Evolutionary conservation across 768 basidiomycete genomes (phyloP).

Genomic region (Mycena vulgaris): DNA sequence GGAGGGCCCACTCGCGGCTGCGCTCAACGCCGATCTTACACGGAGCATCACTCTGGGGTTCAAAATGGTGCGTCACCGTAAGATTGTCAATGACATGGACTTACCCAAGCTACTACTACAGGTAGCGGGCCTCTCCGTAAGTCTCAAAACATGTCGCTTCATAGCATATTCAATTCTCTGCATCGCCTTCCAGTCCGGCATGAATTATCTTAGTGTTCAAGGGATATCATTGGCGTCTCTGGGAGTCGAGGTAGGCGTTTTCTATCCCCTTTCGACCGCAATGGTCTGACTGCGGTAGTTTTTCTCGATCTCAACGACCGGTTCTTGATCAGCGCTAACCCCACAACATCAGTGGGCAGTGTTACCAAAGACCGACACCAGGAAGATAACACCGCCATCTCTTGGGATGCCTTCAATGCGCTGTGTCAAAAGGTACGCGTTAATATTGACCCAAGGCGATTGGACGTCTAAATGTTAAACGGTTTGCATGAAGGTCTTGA

Average conservation of each 20-base stretch:
- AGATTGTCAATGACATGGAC: not conserved
- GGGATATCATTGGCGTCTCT: not conserved
- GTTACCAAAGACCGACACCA: not conserved
- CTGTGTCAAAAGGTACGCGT: constrained; percentile 4
- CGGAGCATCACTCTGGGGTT: constrained; percentile 9
- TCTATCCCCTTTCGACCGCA: not conserved
- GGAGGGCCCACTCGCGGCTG: constrained; percentile 12
- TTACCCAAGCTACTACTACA: not conserved
- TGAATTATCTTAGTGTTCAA: constrained; percentile 8
- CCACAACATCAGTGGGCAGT: not conserved
- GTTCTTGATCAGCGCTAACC: constrained; percentile 10
- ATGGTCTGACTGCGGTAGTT: not conserved
- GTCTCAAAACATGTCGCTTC: too few relatives aligned
- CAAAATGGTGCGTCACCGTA: not conserved
- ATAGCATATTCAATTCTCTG: too few relatives aligned
- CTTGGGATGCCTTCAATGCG: constrained; percentile 16
- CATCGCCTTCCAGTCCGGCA: constrained; percentile 2
- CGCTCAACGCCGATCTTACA: not conserved
- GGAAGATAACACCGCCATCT: not conserved
- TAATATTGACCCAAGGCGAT: not conserved
- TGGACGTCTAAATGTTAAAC: not conserved
- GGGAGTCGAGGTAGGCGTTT: not conserved
- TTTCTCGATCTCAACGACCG: constrained; percentile 19
- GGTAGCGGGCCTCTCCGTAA: constrained; percentile 6
- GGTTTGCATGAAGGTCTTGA: not conserved